Evolutionary conservation across 176 grass and related monocot species (phyloP).

Genomic region (bread wheat (Triticum aestivum)): IWGSC_CS_RefSeq_v2.1 NC_057795.1:446274009-446274508

Average conservation of each 20-base stretch:
- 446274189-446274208: background rate
- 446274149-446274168: conserved; percentile 1
- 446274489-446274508: no score
- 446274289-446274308: background rate
- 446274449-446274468: no score
- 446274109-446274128: conserved; percentile 3
- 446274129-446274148: background rate
- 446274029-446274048: conserved; percentile 18
- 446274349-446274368: background rate
- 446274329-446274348: background rate
- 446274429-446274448: no score
- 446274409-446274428: no score
- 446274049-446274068: background rate
- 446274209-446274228: background rate
- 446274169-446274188: background rate
- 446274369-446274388: background rate
- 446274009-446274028: background rate
- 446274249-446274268: background rate
- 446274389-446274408: background rate
- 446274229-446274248: background rate
- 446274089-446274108: background rate
- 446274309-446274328: background rate
- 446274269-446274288: background rate
- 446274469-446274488: no score
- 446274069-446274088: background rate